Base-by-base conservation (phyloP, 495 filamentous ascomycete species). In the Aspergillus bridgeri region DNA sequence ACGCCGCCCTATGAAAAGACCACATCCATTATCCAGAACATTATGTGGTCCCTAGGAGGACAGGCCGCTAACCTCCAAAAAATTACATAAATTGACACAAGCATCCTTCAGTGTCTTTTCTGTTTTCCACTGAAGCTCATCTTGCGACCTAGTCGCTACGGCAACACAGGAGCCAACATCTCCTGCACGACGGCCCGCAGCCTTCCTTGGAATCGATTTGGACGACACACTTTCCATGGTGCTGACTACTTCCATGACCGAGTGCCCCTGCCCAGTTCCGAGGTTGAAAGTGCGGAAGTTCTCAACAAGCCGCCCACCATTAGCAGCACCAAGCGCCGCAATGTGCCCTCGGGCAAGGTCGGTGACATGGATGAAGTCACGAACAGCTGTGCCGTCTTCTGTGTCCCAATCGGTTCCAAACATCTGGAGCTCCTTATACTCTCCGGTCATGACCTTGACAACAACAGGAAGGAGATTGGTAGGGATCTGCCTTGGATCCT, bases 91-190 rank as follows among this genome's bases (percentile, higher is more conserved):
- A 70, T 92, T 90, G 57, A 81, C 78, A 69, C 92, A 96, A 3
- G 90, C 89, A 69, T 93, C 82, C 69, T 90, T 88, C 63, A 96
- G 76, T 3, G 88, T 88, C 54, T 87, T 82, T 69, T 92, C 80
- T 8, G 92, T 92, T 78, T 90, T 91, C 92, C 92, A 96, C 18
- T 83, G 75, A n/a, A 96, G 83, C 79, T 96, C 92, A 63, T 85
- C 69, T 61, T 91, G 91, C 11, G 92, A 91, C 42, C 88, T 82
- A n/a, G 83, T 82, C 25, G 89, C 90, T 68, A 93, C 88, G 43
- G 92, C 67, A 87, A 77, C 61, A 88, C 92, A 77, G 86, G 90
- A 55, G 82, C 92, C 65, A 76, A 96, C 81, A 68, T 95, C 94
- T 15, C 88, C 85, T 11, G 93, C 76, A 50, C 90, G 83, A 27